Base-by-base conservation (phyloP, 768 basidiomycete genomes). In the Auricularia heimuer region DNA sequence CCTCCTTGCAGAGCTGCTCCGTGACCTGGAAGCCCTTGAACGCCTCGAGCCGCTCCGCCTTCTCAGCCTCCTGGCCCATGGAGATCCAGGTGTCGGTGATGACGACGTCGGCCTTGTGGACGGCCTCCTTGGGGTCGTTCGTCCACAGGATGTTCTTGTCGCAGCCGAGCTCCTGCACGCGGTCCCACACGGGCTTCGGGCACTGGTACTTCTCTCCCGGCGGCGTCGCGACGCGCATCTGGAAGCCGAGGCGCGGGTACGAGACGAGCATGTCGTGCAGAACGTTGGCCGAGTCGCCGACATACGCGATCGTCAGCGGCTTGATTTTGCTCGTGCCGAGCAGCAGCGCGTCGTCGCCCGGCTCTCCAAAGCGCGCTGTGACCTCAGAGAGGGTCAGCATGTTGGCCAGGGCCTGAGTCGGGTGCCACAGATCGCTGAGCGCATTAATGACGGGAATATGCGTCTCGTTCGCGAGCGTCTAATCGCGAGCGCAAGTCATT, bases 31-130 rank as follows among this genome's bases (percentile, higher is more conserved):
- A 99, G 2, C 97, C 95, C 18, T 83, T 68, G 77, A 99, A 99
- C 65, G 92, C 96, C 62, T 83, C 78, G 54, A 96, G 74, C 16
- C 96, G 86, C 69, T 92, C 86, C 37, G 79, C 90, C 68, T 94
- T 93, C 75, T 98, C 94, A 1, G 87, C 89, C 76, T 98, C 97
- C 75, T 97, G 94, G 18, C 97, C 97, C 97, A 99, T 98, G 2
- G 96, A 98, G 68, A 98, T 94, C 94, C 96, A 99, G 3, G 97
- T 99, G 74, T 99, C 97, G 2, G 97, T 99, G 11, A 97, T 84
- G 60, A 98, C 90, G n/a, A 98, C 85, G 71, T 98, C 92, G 6
- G 97, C 97, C 54, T 85, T 88, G 3, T 86, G 75, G 6, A 98
- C 90, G 0, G 97, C 97, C 73, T 94, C 92, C 62, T 80, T 82